Evolutionary conservation across 768 basidiomycete genomes (phyloP).

Genomic region (Xerocomellus dryophilus): DNA sequence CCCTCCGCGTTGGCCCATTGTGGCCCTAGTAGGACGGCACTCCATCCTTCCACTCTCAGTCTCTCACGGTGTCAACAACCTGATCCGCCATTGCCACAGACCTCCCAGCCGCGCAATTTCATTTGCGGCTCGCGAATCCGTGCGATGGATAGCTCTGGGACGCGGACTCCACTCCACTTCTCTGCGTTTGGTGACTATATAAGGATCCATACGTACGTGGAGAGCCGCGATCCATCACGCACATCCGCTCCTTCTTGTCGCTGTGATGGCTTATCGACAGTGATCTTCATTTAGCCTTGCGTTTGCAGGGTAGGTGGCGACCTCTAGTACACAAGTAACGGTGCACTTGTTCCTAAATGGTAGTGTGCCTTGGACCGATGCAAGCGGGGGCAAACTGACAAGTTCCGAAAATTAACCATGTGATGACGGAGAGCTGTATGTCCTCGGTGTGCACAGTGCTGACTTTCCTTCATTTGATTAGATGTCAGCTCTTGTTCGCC

Average conservation of each 20-base stretch:
- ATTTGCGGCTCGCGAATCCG: background rate
- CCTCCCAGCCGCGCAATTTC: background rate
- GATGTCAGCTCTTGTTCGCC: no score
- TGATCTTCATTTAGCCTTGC: background rate
- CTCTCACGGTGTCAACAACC: background rate
- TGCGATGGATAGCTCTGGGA: background rate
- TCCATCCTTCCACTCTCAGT: background rate
- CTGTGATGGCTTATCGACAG: background rate
- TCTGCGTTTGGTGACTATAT: background rate
- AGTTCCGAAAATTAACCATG: background rate
- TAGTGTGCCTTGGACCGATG: background rate
- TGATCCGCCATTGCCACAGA: background rate
- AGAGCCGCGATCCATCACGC: background rate
- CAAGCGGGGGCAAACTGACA: background rate
- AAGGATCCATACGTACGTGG: background rate
- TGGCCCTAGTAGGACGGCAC: background rate
- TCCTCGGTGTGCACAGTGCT: background rate
- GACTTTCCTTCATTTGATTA: no score
- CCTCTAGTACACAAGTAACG: background rate
- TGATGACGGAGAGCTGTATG: background rate
- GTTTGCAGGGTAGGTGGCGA: background rate
- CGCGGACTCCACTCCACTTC: conserved; percentile 1
- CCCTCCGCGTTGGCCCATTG: background rate
- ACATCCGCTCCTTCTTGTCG: no score
- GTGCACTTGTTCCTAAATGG: background rate